phyloP scores from a whole-genome alignment of 306 rosid species.

The Glycine soja region DNA sequence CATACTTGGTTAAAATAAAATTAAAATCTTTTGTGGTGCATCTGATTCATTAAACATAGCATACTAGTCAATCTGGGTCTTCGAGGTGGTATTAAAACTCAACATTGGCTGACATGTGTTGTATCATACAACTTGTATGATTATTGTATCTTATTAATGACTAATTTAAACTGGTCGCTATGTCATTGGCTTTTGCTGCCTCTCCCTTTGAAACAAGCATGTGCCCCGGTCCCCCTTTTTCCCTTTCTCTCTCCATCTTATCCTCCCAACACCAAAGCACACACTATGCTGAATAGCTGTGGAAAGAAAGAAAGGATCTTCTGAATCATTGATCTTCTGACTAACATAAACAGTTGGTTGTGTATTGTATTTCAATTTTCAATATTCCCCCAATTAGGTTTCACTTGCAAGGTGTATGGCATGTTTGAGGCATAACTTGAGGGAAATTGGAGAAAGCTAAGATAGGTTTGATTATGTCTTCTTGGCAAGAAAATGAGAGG shows the following conservation, averaged over 20 bases:
- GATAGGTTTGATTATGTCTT: not conserved
- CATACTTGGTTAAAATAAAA: not conserved
- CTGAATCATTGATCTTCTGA: conserved; percentile 1
- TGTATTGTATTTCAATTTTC: not conserved
- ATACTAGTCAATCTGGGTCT: conserved; percentile 23
- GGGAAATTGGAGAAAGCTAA: conserved; percentile 1
- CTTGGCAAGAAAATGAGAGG: not conserved
- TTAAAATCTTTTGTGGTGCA: not conserved
- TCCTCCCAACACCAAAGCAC: not conserved
- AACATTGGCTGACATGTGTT: not conserved
- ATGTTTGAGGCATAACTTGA: not conserved
- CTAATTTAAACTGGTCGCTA: conserved; percentile 1
- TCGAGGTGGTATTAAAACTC: not conserved
- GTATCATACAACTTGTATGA: not conserved
- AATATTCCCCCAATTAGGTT: not conserved
- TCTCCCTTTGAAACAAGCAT: conserved; percentile 30
- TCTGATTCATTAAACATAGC: not conserved
- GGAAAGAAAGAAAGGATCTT: not conserved
- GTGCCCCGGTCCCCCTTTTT: not conserved
- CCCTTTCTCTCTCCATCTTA: conserved; percentile 12
- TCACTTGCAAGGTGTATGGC: not conserved
- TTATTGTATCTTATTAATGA: conserved; percentile 12
- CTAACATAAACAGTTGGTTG: not conserved
- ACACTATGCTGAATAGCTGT: not conserved
- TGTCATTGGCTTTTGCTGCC: conserved; percentile 40